Conservation (phyloP, 108 stramenopile species). For the Skeletonema grethae region DNA sequence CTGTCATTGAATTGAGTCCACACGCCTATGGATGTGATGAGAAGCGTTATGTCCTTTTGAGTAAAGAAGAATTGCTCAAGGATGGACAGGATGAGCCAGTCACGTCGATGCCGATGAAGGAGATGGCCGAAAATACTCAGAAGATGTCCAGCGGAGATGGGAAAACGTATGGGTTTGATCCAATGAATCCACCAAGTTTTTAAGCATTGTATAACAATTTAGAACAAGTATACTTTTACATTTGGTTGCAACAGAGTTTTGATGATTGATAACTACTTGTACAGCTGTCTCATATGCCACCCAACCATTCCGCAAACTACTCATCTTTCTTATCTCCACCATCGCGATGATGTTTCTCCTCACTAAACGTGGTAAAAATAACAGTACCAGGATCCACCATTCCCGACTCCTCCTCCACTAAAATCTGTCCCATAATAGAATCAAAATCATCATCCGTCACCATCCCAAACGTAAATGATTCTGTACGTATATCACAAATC, state of each 20-base stretch:
- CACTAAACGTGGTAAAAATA: conserved; percentile 42
- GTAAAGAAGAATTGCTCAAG: conserved; percentile 85
- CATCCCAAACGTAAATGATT: conserved; percentile 54
- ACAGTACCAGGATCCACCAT: conserved; percentile 35
- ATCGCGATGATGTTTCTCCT: conserved; percentile 5
- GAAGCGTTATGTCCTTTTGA: conserved; percentile 88
- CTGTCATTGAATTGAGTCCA: conserved; percentile 95
- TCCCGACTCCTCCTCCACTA: conserved; percentile 35
- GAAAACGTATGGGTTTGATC: conserved; percentile 21
- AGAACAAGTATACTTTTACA: background rate
- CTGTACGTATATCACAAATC: conserved; percentile 44
- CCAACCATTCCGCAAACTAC: background rate
- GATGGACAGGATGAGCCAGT: conserved; percentile 93
- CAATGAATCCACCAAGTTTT: conserved; percentile 52
- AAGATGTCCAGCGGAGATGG: background rate
- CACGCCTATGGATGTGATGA: conserved; percentile 96
- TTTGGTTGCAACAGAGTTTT: no score
- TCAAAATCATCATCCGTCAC: conserved; percentile 41
- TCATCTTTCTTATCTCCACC: conserved; percentile 8
- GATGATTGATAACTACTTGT: no score
- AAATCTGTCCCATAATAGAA: conserved; percentile 48
- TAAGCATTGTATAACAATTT: conserved; percentile 14
- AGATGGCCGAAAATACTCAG: conserved; percentile 12
- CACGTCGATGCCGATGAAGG: conserved; percentile 77
- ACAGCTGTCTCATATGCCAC: no score